Evolutionary conservation across 2,329 filamentous ascomycete genomes (phyloP), one percentile per base, ranked within the genome.

Genomic region (Pestalotiopsis sp.): DNA sequence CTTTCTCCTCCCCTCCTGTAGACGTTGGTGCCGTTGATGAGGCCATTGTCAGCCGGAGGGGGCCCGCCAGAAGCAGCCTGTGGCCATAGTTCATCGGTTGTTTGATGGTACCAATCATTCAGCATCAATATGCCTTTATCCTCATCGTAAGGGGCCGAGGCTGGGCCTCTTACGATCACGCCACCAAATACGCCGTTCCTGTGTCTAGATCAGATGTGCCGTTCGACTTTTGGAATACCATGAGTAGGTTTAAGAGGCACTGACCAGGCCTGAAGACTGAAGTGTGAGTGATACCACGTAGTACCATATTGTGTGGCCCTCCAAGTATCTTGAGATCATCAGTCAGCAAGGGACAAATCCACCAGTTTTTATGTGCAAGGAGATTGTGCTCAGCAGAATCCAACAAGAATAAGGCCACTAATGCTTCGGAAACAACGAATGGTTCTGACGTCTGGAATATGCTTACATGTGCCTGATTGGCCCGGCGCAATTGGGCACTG

Each of bases 281-380:
- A 87, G 75, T 91, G 89, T 1, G 85, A 88, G 75, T 91, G 90
- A 66, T 90, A 91, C 86, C 87, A 90, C 2, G 81, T 82, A 0
- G 84, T 80, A 11, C 89, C 86, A 76, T 89, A 86, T 72, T 81
- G 57, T n/a, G 57, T 64, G 20, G 61, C 61, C n/a, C 40, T 64
- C 61, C 61, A 64, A 40, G 61, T 64, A 40, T 64, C 23, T 31
- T 23, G 38, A 23, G 23, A 45, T 36, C 5, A 11, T n/a, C 9
- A n/a, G 13, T 56, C 52, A 59, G 57, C 23, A 36, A 27, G 25
- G 25, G 25, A 36, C 27, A 14, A 27, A 27, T 13, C 23, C 14
- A 27, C 23, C 57, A 59, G 4, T 36, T 36, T 36, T 36, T 6
- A 36, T 9, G 6, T 2, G 31, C 31, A 36, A 36, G 31, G 14